Evolutionary conservation across 2,329 filamentous ascomycete genomes (phyloP).

Genomic region (Xylariaceae sp.): DNA sequence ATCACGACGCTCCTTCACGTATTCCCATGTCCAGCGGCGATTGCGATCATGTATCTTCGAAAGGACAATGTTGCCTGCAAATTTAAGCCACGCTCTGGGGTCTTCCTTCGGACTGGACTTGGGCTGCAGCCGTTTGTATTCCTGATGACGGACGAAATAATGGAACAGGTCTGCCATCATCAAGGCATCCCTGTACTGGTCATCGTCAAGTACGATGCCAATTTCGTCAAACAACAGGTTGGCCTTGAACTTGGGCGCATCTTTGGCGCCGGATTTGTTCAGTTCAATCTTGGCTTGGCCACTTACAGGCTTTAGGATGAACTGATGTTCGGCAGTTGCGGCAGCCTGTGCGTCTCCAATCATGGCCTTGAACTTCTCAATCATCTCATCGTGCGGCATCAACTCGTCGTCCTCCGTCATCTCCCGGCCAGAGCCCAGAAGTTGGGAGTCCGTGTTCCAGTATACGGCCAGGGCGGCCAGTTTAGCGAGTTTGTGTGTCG

Average conservation of each 20-base stretch:
- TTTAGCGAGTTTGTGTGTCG: conserved; percentile 90
- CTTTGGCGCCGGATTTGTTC: conserved; percentile 80
- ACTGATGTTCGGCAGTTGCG: conserved; percentile 63
- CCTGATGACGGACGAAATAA: conserved; percentile 95
- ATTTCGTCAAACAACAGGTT: conserved; percentile 94
- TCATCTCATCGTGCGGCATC: conserved; percentile 68
- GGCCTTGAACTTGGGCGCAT: conserved; percentile 81
- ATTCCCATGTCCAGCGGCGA: conserved; percentile 90
- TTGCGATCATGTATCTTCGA: conserved; percentile 95
- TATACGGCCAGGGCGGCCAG: conserved; percentile 88
- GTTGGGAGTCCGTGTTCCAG: conserved; percentile 90
- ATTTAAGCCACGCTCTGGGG: conserved; percentile 84
- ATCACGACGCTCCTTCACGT: conserved; percentile 87
- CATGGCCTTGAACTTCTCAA: conserved; percentile 70
- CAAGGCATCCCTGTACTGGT: conserved; percentile 92
- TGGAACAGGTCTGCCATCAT: conserved; percentile 99
- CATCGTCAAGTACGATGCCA: conserved; percentile 92
- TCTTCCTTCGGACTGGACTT: conserved; percentile 83
- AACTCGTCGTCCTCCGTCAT: conserved; percentile 55
- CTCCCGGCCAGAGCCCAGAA: conserved; percentile 78
- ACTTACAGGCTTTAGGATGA: conserved; percentile 91
- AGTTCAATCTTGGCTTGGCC: conserved; percentile 92
- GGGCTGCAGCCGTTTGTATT: conserved; percentile 90
- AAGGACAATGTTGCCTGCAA: conserved; percentile 83
- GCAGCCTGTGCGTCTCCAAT: conserved; percentile 66